Base-by-base conservation (phyloP, 495 filamentous ascomycete genomes). In the Neurospora terricola region DNA sequence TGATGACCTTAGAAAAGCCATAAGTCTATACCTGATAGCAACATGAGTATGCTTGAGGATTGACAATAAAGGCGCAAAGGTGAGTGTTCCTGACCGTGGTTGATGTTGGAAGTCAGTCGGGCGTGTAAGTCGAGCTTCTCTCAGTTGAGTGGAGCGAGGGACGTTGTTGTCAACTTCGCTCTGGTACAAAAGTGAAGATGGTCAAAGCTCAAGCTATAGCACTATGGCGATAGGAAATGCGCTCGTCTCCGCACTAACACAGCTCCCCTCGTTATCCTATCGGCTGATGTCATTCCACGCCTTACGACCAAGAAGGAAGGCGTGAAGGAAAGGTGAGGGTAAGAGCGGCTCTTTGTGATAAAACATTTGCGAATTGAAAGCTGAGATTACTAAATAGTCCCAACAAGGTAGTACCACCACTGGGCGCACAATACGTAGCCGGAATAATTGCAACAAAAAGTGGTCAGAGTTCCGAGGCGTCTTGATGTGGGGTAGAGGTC, bases 401-500 rank as follows among this genome's bases (percentile, higher is more conserved):
- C 45, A 14, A 27, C 45, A 14, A 34, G 54, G 54, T 59, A 59
- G 48, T 62, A 62, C 48, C 48, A 62, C 48, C 3, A 14, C 5
- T 16, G 48, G 38, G 36, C 36, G 37, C 36, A 38, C 69, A 70
- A 27, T 34, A 30, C 12, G 36, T 40, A 42, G 42, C 43, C 27
- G 42, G 54, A 48, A 34, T 72, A 68, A 59, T 72, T 68, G 40
- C 42, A 68, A 66, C 16, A n/a, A 21, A 71, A 71, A 68, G 12
- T 18, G 12, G 2, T 54, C 27, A 72, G 71, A 70, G 40, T 38
- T 34, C 21, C 48, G 48, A 59, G 48, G 40, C 43, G 36, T 45
- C 69, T 73, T 72, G 38, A 81, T 81, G 80, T 79, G 77, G 80
- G 75, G 75, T 71, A 73, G 78, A 40, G 72, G 78, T 62, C 75